A percentile compares a stretch with the other conserved stretches of the same genome.
These are phyloP conservation scores for Psilocybe mexicana DNA, from an alignment of 1,284 basidiomycete species.

Conservation along the genomic window DNA sequence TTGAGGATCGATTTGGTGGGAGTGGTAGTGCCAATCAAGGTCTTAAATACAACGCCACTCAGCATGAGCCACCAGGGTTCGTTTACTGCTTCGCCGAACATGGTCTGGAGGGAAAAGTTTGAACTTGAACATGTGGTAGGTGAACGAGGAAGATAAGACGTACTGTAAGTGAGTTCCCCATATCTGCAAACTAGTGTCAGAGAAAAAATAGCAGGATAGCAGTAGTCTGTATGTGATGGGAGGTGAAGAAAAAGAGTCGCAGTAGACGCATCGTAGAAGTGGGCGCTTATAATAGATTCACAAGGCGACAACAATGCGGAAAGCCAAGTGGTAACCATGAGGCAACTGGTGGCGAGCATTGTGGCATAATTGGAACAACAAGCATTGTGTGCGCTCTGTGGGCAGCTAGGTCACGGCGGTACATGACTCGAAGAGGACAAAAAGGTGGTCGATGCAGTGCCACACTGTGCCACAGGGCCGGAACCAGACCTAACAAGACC, in stretches of 20 bases:
- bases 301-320: neutral
- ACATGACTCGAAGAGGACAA: no score
- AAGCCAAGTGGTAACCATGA: neutral
- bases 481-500: no score
- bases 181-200: neutral
- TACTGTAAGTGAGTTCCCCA: conserved; percentile 4
- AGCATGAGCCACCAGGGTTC: no score
- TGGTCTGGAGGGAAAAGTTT: neutral
- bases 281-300: conserved; percentile 2
- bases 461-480: no score
- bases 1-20: no score
- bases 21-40: no score
- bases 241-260: neutral
- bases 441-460: no score
- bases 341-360: neutral
- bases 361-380: neutral
- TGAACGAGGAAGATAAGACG: neutral
- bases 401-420: neutral
- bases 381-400: neutral
- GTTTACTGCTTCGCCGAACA: neutral
- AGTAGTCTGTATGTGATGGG: neutral
- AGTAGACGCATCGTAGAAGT: no score
- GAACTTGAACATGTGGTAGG: neutral
- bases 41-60: no score
- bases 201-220: neutral